A percentile compares a stretch with the other conserved stretches of the same genome.
phyloP scores from a whole-genome alignment of 495 filamentous ascomycete species.

The Aspergillus ostianus region DNA sequence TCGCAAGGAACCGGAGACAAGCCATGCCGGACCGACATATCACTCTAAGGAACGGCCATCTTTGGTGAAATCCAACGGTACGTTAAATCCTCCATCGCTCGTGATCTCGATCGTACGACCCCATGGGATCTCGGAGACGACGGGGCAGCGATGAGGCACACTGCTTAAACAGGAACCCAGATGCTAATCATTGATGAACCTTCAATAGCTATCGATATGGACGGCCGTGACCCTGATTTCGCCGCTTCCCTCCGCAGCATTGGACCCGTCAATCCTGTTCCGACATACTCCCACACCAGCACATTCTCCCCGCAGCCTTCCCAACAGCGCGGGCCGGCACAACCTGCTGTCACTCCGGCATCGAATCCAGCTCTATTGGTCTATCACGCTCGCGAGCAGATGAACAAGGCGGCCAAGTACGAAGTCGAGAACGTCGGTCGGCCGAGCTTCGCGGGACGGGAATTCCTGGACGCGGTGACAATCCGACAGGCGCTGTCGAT shows the following conservation, averaged over 20 bases:
- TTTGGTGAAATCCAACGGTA: conserved; percentile 35
- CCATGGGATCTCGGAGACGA: background rate
- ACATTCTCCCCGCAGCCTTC: conserved; percentile 36
- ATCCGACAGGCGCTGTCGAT: conserved; percentile 60
- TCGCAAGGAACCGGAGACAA: conserved; percentile 21
- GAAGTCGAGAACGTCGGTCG: conserved; percentile 48
- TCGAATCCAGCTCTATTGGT: conserved; percentile 53
- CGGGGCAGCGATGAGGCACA: background rate
- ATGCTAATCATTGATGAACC: background rate
- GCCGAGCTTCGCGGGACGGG: conserved; percentile 41
- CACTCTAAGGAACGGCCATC: conserved; percentile 41
- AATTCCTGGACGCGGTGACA: conserved; percentile 61
- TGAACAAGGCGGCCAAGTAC: conserved; percentile 48
- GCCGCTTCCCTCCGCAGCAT: conserved; percentile 59
- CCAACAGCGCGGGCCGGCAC: conserved; percentile 12
- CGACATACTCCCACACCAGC: conserved; percentile 56
- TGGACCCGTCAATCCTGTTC: conserved; percentile 62
- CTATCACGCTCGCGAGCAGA: conserved; percentile 42
- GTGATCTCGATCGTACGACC: background rate
- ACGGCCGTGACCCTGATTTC: conserved; percentile 64
- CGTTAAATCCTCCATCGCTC: conserved; percentile 4
- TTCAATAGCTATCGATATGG: conserved; percentile 59
- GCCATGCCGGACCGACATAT: conserved; percentile 34
- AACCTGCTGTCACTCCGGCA: conserved; percentile 48
- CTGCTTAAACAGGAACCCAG: background rate